Conservation (phyloP, 306 rosid species). For the Aeschynomene evenia region DNA sequence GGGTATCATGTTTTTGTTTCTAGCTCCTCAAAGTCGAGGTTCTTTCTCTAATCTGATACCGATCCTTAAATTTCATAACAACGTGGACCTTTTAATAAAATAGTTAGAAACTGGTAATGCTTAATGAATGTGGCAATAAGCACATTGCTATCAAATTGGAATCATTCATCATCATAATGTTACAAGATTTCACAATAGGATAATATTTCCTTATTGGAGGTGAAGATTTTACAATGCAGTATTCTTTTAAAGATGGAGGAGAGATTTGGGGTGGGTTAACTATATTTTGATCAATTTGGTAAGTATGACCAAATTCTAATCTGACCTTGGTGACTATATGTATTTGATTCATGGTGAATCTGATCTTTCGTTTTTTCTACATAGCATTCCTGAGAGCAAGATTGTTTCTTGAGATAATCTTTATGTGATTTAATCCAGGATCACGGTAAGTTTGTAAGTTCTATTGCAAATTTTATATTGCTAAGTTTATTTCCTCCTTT, state of each 20-base stretch:
- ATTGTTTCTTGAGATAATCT: background rate
- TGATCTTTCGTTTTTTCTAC: background rate
- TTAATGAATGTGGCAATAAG: constrained; percentile 16
- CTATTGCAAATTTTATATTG: background rate
- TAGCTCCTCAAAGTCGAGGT: constrained; percentile 5
- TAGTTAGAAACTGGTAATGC: background rate
- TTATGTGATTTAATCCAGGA: background rate
- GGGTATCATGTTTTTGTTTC: background rate
- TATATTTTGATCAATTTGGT: background rate
- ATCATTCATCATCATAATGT: constrained; percentile 4
- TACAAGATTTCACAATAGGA: background rate
- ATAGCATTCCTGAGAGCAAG: background rate
- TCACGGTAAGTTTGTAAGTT: background rate
- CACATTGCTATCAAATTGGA: constrained; percentile 7
- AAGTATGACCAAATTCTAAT: constrained; percentile 12
- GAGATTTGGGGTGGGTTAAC: background rate
- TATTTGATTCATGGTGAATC: background rate
- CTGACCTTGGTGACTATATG: too few relatives aligned
- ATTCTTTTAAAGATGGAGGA: constrained; percentile 5
- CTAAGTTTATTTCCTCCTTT: too few relatives aligned
- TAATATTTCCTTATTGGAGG: background rate
- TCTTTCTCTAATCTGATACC: background rate
- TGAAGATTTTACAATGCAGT: background rate
- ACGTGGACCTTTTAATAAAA: background rate
- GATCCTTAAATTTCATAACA: background rate